Base-by-base conservation (phyloP, 305 asterid genomes). In the Coffea humblotiana region DNA sequence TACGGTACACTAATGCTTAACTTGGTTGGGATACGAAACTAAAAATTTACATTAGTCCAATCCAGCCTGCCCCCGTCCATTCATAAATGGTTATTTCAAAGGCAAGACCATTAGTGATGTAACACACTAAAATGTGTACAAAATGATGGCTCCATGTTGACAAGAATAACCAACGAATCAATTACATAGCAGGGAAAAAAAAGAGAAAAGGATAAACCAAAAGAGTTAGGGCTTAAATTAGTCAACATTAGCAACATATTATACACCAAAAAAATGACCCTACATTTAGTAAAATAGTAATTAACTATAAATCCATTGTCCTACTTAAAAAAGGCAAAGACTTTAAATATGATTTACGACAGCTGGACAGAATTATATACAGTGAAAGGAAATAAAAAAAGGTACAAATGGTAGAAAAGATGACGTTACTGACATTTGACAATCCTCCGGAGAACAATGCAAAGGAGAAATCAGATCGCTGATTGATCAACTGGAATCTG, bases 401-500 rank as follows among this genome's bases (percentile, higher is more conserved):
- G 32, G 32, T 71, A 40, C 6, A 40, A 40, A 3, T 40, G 43
- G 43, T 40, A 40, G 43, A 40, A 40, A 40, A 40, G 43, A 40
- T 40, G 43, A 40, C 43, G 43, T 75, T 70, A 79, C 92, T 72
- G 85, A 93, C 99, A 83, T 88, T 89, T 77, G 91, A 86, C 70
- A 95, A 84, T 65, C 99, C 99, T 35, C 97, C 97, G 61, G 93
- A 80, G 85, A 95, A 95, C 87, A 95, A 88, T 11, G 90, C 97
- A 77, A 93, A 92, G 56, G 99, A 90, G 91, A 91, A 95, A 90
- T 95, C 98, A 68, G 92, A 90, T 7, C 98, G 84, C 88, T 95
- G 99, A 83, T 95, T 95, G 88, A 95, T 94, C 52, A 95, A 74
- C 84, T 82, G 94, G 82, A 95, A 85, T 85, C 79, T 88, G 79